These are phyloP conservation scores for Malus hybrid DNA, from an alignment of 331 rosid species.

Conservation along the genomic window DNA sequence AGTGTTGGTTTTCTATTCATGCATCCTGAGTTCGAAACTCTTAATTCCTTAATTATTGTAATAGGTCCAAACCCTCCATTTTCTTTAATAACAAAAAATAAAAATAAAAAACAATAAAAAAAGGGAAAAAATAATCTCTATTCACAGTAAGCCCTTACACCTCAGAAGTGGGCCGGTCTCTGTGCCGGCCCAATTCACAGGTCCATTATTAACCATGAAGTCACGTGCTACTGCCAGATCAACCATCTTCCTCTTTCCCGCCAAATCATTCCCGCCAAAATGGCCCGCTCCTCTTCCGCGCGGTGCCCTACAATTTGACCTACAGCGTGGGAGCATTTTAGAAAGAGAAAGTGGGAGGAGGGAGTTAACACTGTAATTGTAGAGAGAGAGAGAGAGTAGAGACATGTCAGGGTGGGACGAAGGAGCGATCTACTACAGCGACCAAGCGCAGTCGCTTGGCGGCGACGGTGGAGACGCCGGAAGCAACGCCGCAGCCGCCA, in stretches of 20 bases:
- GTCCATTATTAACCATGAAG: neutral
- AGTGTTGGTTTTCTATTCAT: too few relatives aligned
- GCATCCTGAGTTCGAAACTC: accelerated
- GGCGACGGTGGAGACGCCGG: slow-evolving; percentile 40
- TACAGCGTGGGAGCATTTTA: neutral
- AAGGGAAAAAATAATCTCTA: too few relatives aligned
- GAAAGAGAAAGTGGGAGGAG: neutral
- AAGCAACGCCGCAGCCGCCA: slow-evolving; percentile 33
- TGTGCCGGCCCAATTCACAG: neutral
- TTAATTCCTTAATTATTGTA: too few relatives aligned
- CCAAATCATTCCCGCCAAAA: slow-evolving; percentile 29
- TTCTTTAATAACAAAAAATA: too few relatives aligned
- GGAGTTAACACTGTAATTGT: neutral
- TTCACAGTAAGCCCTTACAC: too few relatives aligned
- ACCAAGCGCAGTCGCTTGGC: slow-evolving; percentile 81
- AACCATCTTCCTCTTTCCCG: slow-evolving; percentile 23
- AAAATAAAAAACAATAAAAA: too few relatives aligned
- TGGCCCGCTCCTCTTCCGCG: neutral
- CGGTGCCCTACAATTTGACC: neutral
- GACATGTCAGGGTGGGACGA: slow-evolving; percentile 98
- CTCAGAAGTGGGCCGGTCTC: too few relatives aligned
- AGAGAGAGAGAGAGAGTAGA: slow-evolving; percentile 7
- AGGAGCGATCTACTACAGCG: slow-evolving; percentile 91
- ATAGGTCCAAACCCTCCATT: accelerated
- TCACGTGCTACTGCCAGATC: slow-evolving; percentile 3